Conservation (phyloP, 257 asterid genomes). For the Parsonsia alboflavescens region DNA sequence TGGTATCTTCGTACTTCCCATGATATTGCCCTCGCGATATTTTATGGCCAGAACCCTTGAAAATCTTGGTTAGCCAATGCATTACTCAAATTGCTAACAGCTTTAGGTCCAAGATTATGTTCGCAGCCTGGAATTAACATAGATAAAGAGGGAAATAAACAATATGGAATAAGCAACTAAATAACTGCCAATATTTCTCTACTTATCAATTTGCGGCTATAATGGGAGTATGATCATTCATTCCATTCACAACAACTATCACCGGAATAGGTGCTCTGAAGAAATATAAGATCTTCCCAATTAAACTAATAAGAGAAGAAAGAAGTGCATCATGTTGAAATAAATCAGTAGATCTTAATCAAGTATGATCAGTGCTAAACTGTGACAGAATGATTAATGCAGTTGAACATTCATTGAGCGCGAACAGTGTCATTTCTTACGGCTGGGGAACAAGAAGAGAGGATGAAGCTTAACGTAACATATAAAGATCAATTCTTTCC, state of each 20-base stretch:
- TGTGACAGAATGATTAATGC: neutral
- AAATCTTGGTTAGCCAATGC: constrained; percentile 88
- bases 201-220: neutral
- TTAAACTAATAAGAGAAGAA: neutral
- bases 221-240: neutral
- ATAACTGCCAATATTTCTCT: neutral
- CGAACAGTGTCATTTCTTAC: neutral
- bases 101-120: constrained; percentile 21
- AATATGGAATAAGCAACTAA: neutral
- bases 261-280: neutral
- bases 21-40: constrained; percentile 64
- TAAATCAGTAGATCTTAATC: neutral
- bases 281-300: neutral
- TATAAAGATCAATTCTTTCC: neutral
- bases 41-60: constrained; percentile 64
- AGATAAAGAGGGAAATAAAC: neutral
- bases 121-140: constrained; percentile 24
- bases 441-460: neutral
- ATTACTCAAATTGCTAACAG: constrained; percentile 30
- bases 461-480: neutral
- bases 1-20: constrained; percentile 54
- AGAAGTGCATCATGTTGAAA: neutral
- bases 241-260: neutral
- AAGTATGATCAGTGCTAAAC: neutral
- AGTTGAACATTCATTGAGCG: neutral